Evolutionary conservation across 176 grass and related monocot genomes (phyloP).

Genomic region (Musa troglodytarum): DNA sequence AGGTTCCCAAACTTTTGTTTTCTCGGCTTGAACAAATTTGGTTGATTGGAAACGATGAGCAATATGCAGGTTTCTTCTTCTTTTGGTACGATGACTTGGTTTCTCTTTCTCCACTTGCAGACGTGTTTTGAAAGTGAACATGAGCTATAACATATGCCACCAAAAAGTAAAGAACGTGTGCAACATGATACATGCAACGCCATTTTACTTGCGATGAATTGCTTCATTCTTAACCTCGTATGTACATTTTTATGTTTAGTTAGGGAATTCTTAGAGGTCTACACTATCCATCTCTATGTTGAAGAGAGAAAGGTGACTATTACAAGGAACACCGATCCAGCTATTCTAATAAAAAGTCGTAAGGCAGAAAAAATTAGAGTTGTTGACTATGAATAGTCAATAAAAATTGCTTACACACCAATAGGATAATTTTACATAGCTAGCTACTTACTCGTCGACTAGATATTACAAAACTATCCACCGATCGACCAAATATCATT

Average conservation of each 20-base stretch:
- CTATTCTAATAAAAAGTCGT: slow-evolving; percentile 61
- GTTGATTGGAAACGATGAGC: no score
- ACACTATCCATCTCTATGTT: slow-evolving; percentile 37
- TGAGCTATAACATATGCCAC: slow-evolving; percentile 44
- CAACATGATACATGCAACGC: slow-evolving; percentile 27
- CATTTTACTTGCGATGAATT: neutral
- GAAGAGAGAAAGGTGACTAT: slow-evolving; percentile 73
- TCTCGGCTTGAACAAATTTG: no score
- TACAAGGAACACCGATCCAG: slow-evolving; percentile 53
- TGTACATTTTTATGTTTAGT: no score
- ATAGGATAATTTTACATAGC: no score
- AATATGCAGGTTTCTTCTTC: neutral
- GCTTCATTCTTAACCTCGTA: no score
- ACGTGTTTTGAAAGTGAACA: slow-evolving; percentile 34
- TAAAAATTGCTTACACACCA: no score
- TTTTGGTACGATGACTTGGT: neutral
- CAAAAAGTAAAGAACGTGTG: slow-evolving; percentile 45
- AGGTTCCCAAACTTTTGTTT: no score
- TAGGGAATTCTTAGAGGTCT: slow-evolving; percentile 39
- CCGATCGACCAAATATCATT: no score
- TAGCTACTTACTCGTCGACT: no score
- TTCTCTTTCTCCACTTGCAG: slow-evolving; percentile 10
- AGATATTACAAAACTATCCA: no score
- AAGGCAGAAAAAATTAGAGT: slow-evolving; percentile 63
- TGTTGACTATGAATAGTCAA: slow-evolving; percentile 11